These are phyloP conservation scores for Inga oerstediana DNA, from an alignment of 306 rosid genomes.

Conservation along the genomic window DNA sequence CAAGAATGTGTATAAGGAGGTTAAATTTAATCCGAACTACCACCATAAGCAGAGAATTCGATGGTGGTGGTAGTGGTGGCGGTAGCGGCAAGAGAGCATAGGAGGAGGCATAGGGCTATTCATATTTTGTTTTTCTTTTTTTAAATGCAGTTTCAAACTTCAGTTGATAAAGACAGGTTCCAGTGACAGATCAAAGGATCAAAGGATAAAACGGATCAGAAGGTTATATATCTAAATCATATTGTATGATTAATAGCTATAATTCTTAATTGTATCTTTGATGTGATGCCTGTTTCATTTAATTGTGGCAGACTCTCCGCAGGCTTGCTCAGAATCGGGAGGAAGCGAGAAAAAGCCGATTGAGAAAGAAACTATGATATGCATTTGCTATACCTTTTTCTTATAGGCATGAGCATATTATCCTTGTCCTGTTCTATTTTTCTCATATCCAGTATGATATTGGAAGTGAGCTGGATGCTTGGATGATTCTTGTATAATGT, in stretches of 20 bases:
- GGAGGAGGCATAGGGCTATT: too few relatives aligned
- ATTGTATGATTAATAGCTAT: conserved; percentile 11
- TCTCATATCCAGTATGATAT: not conserved
- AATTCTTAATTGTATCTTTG: conserved; percentile 22
- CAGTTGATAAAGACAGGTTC: conserved; percentile 3
- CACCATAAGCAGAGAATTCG: too few relatives aligned
- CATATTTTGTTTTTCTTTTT: too few relatives aligned
- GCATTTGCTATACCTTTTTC: conserved; percentile 4
- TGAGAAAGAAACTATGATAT: conserved; percentile 80
- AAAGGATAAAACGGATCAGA: conserved; percentile 91
- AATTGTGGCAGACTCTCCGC: conserved; percentile 75
- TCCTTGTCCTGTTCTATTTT: not conserved
- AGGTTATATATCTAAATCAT: conserved; percentile 54
- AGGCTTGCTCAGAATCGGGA: conserved; percentile 98
- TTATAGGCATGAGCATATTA: not conserved
- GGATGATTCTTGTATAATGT: not conserved
- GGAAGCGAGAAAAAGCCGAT: conserved; percentile 96
- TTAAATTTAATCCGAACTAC: too few relatives aligned
- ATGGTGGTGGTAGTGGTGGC: too few relatives aligned
- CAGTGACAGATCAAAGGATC: conserved; percentile 66
- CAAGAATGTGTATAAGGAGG: too few relatives aligned
- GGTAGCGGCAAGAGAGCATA: too few relatives aligned
- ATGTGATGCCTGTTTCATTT: conserved; percentile 23
- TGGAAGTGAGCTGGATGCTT: not conserved
- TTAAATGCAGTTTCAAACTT: too few relatives aligned